A percentile compares a stretch with the other conserved stretches of the same genome.
Evolutionary conservation across 805 yeast species (phyloP).

Genomic region (Saccharomycopsis oosterbeekiorum): DNA sequence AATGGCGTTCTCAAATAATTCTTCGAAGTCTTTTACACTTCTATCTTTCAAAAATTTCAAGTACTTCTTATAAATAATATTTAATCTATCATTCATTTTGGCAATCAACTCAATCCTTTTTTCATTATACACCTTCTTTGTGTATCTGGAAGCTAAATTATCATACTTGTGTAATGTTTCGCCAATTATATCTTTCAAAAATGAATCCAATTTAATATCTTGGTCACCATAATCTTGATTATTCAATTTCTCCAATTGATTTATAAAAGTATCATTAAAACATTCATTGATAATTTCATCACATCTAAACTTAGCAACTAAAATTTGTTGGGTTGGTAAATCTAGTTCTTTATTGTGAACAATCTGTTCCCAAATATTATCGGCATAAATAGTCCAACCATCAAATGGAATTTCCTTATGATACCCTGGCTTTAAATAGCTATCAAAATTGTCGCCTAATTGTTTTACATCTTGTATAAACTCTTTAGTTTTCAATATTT

Average conservation of each 20-base stretch:
- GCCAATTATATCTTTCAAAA: conserved; percentile 28
- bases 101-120: conserved; percentile 41
- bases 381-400: conserved; percentile 91
- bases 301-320: conserved; percentile 91
- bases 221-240: conserved; percentile 24
- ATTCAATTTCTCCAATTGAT: conserved; percentile 25
- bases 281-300: conserved; percentile 65
- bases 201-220: conserved; percentile 32
- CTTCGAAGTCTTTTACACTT: conserved; percentile 26
- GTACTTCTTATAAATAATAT: conserved; percentile 34
- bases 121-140: conserved; percentile 52
- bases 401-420: conserved; percentile 86
- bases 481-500: conserved; percentile 65
- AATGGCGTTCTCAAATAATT: conserved; percentile 8
- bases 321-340: conserved; percentile 90
- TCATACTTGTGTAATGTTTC: conserved; percentile 50
- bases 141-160: conserved; percentile 66
- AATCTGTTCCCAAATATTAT: conserved; percentile 89
- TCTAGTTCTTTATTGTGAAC: conserved; percentile 89
- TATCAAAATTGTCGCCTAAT: conserved; percentile 52
- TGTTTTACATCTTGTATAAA: conserved; percentile 50
- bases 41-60: conserved; percentile 29
- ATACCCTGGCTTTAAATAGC: conserved; percentile 55
- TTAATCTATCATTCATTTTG: conserved; percentile 39
- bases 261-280: conserved; percentile 35